Percentiles rank a stretch among this genome's conserved stretches.
phyloP scores from a whole-genome alignment of 345 rosid species.

The Punica granatum region DNA sequence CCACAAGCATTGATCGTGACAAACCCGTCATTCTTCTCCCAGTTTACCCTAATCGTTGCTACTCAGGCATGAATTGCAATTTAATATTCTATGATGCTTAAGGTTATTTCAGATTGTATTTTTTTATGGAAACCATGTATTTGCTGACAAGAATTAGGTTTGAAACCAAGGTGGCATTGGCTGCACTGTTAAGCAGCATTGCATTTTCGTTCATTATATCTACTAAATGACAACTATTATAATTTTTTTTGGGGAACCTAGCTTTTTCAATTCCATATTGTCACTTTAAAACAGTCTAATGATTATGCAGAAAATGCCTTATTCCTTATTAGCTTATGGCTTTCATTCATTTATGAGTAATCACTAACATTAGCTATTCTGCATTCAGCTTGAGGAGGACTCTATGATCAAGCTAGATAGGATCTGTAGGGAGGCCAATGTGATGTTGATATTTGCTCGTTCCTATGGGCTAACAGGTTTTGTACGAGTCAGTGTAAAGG shows the following conservation, averaged over 20 bases:
- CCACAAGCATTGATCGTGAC: slow-evolving; percentile 61
- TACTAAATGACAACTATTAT: not conserved
- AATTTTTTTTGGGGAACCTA: not conserved
- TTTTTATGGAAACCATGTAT: not conserved
- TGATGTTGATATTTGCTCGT: slow-evolving; percentile 85
- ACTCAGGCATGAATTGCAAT: slow-evolving; percentile 51
- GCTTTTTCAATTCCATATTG: not conserved
- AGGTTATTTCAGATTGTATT: not conserved
- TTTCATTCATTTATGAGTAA: not conserved
- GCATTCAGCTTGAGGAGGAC: slow-evolving; percentile 71
- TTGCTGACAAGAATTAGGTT: not conserved
- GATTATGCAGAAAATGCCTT: too few relatives aligned
- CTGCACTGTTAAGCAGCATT: not conserved
- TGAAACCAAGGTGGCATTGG: not conserved
- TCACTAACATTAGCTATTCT: slow-evolving; percentile 13
- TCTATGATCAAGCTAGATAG: slow-evolving; percentile 79
- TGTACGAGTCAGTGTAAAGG: slow-evolving; percentile 88
- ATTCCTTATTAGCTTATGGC: not conserved
- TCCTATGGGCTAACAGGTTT: slow-evolving; percentile 91
- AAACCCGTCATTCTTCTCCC: slow-evolving; percentile 78
- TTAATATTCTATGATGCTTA: not conserved
- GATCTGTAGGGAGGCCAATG: slow-evolving; percentile 79
- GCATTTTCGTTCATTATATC: not conserved
- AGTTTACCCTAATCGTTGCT: slow-evolving; percentile 84
- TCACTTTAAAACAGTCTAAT: not conserved